Base-by-base conservation (phyloP, 2,329 filamentous ascomycete species). In the Sporothrix brunneoviolacea region DNA sequence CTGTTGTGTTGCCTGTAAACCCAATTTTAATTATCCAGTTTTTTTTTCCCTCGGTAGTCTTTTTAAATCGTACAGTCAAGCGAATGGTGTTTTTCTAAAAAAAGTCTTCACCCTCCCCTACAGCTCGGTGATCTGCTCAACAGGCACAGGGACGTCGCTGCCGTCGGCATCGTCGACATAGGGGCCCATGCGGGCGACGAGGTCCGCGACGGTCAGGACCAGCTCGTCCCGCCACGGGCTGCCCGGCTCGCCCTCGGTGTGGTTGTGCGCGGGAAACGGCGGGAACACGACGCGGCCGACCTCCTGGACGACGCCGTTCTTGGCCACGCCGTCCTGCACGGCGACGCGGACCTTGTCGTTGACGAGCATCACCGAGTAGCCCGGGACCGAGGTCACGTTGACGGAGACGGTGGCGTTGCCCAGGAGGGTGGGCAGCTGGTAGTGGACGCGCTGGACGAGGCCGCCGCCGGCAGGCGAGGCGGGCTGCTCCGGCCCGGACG, bases 231-330 rank as follows among this genome's bases (percentile, higher is more conserved):
- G 19, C 38, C 37, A 45, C 30, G 49, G 46, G 38, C 21, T 16
- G 19, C 52, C 42, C 9, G 32, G 50, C 2, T 37, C 13, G 7
- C 39, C 6, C 8, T 24, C 35, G 24, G 24, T 28, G 10, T 28
- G 24, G 24, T 28, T 28, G 37, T 71, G 62, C 54, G 74, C 74
- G 67, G 79, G 49, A 4, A 40, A 82, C 2, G 89, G 88, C 37
- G 91, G 91, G 56, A 96, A 80, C 51, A 94, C 69, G 0, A 95
- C 80, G 51, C 75, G 75, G 42, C 77, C 74, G 0, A 93, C 73
- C 15, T 91, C 82, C 51, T 95, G 91, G 33, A 95, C 78, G 13
- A 91, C 89, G 28, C 91, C 91, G 62, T 95, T 87, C 61, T 76
- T 79, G 0, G 84, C 86, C 50, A 93, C 66, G 0, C 75, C 83